Conservation (phyloP, 768 basidiomycete species). For the Russula sp. region DNA sequence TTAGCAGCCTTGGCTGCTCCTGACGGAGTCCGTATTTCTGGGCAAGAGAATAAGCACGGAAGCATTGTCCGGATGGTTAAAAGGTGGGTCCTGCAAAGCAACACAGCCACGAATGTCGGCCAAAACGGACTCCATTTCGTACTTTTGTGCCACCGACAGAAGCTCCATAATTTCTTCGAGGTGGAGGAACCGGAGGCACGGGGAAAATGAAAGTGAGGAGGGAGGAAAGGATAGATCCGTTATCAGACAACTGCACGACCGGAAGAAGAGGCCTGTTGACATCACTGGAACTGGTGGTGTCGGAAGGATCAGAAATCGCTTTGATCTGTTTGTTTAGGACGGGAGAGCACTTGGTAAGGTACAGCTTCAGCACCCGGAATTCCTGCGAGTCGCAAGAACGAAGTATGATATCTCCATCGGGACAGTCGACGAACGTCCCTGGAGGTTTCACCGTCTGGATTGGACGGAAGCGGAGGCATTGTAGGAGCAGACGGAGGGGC, state of each 20-base stretch:
- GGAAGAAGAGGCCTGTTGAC: background rate
- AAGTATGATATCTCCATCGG: conserved; percentile 37
- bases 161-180: background rate
- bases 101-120: background rate
- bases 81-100: background rate
- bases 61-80: background rate
- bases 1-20: background rate
- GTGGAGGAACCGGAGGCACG: background rate
- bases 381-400: conserved; percentile 35
- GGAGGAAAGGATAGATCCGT: background rate
- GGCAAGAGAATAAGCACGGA: background rate
- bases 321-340: conserved; percentile 29
- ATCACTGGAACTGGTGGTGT: too few species aligned
- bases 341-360: conserved; percentile 36
- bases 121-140: background rate
- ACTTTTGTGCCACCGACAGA: background rate
- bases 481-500: background rate
- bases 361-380: conserved; percentile 38
- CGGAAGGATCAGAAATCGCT: background rate
- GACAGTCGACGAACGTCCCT: conserved; percentile 30
- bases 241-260: background rate
- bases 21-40: background rate
- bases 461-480: background rate
- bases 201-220: too few species aligned
- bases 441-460: background rate